phyloP scores from a whole-genome alignment of 306 rosid species.

The Mimosa pudica region DNA sequence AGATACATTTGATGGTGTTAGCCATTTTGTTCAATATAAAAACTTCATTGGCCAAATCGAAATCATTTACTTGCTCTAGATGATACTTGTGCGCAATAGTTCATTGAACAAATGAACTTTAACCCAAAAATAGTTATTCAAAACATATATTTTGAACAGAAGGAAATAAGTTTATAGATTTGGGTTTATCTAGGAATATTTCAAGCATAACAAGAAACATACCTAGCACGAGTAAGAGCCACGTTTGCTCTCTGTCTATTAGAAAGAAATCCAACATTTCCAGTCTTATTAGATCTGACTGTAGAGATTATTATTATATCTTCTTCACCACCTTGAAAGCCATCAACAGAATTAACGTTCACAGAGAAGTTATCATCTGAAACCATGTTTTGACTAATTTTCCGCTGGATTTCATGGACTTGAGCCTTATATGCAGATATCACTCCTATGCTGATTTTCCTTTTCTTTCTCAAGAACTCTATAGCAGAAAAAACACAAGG shows the following conservation, averaged over 20 bases:
- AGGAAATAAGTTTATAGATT: background rate
- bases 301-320: constrained; percentile 56
- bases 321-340: constrained; percentile 77
- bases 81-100: too few species aligned
- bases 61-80: too few species aligned
- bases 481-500: background rate
- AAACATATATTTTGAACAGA: too few species aligned
- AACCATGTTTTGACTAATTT: constrained; percentile 31
- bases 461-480: constrained; percentile 43
- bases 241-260: constrained; percentile 59
- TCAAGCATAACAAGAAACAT: background rate
- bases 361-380: constrained; percentile 39
- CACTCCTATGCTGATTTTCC: constrained; percentile 62
- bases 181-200: background rate
- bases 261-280: constrained; percentile 57
- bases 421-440: constrained; percentile 72
- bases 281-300: constrained; percentile 46
- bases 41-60: too few species aligned
- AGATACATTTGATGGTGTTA: too few species aligned
- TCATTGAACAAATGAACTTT: too few species aligned
- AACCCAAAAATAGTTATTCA: too few species aligned
- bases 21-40: too few species aligned
- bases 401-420: constrained; percentile 51
- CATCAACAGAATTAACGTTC: constrained; percentile 61
- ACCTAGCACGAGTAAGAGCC: constrained; percentile 69